Evolutionary conservation across 306 rosid species (phyloP), one percentile per base, ranked within the genome.

Genomic region (Canavalia gladiata): DNA sequence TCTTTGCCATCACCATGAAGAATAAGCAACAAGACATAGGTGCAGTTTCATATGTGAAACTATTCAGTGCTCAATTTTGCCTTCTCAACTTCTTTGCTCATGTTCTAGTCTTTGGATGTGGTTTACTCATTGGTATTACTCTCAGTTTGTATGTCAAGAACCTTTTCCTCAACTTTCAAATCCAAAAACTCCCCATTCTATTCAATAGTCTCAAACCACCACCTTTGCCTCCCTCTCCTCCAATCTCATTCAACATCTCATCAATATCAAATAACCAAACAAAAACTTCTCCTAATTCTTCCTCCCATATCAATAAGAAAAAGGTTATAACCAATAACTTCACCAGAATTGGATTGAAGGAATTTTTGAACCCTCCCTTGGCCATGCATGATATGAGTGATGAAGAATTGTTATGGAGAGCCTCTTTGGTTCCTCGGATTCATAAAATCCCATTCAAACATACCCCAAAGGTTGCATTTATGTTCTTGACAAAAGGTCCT

Each of bases 321-420:
- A 69, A n/a, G 45, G 72, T 46, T 5, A 11, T 5, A 31, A 25
- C 28, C 49, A 31, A 25, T 0, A 13, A 68, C 37, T 45, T 41
- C 25, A 25, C 80, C 18, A 85, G 83, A 30, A 65, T 59, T 0
- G 92, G 83, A 2, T 67, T 88, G 74, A 84, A 1, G 12, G 88
- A 87, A 0, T 90, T 74, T 68, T 51, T 87, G 39, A 84, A 77
- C 7, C 82, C 88, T 34, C 86, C 93, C 0, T 67, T 37, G 1
- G 81, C 72, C 0, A 79, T 85, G 89, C 98, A 91, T 75, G 88
- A 86, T 31, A 90, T 93, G 97, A 76, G 50, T 11, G 99, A 95
- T 29, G 85, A 84, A 4, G 99, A 95, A 78, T 84, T 95, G 82
- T 39, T 93, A 3, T 85, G 94, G 98, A 89, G 91, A 80, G 98